A percentile compares a stretch with the other conserved stretches of the same genome.
phyloP scores from a whole-genome alignment of 805 yeast genomes.

The Suhomyces sp. region DNA sequence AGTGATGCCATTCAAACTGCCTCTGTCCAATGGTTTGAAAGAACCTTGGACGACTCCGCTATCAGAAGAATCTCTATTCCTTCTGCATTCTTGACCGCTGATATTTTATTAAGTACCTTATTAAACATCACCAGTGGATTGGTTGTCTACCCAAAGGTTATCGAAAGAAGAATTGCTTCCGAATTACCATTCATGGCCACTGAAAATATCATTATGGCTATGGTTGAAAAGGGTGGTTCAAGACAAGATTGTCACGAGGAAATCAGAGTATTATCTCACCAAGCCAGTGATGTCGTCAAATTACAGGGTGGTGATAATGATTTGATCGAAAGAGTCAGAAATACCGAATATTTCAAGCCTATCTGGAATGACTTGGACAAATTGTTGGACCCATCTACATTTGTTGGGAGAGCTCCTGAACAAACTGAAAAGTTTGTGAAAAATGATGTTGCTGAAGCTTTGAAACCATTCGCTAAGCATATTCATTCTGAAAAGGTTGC shows the following conservation, averaged over 20 bases:
- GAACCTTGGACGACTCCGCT: constrained; percentile 97
- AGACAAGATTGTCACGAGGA: constrained; percentile 98
- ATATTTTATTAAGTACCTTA: constrained; percentile 84
- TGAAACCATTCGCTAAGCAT: constrained; percentile 59
- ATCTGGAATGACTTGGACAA: constrained; percentile 79
- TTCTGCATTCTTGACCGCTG: constrained; percentile 94
- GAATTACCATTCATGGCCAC: constrained; percentile 99
- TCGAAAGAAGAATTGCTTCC: constrained; percentile 89
- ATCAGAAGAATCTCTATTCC: constrained; percentile 96
- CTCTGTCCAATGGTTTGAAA: constrained; percentile 98
- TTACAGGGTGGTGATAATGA: constrained; percentile 99
- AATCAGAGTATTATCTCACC: constrained; percentile 94
- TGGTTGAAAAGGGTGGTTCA: constrained; percentile 97
- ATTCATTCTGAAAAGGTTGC: constrained; percentile 70
- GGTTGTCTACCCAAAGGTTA: constrained; percentile 98
- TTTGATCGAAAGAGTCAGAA: constrained; percentile 81
- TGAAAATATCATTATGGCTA: constrained; percentile 98
- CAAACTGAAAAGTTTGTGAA: constrained; percentile 93
- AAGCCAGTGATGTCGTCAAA: constrained; percentile 96
- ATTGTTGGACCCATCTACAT: constrained; percentile 87
- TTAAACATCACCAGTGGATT: constrained; percentile 91
- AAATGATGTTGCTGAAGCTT: constrained; percentile 80
- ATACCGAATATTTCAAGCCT: constrained; percentile 80
- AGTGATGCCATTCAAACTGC: constrained; percentile 96
- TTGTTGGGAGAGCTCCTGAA: constrained; percentile 97